Evolutionary conservation across 2,329 filamentous ascomycete genomes (phyloP).

Genomic region (Alternaria sp.): DNA sequence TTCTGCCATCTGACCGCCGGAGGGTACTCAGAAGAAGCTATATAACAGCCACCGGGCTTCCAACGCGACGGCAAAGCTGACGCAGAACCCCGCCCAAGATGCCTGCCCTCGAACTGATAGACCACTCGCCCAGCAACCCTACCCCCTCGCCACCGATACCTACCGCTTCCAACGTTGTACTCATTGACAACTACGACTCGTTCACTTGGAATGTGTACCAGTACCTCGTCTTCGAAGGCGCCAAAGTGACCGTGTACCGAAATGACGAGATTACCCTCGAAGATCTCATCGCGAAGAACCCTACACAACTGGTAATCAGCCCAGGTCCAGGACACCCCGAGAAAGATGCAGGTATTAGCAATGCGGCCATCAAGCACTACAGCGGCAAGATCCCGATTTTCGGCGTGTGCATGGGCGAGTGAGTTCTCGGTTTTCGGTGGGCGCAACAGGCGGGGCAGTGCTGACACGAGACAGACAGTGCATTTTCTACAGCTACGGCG

Average conservation of each 20-base stretch:
- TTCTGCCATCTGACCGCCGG: not conserved
- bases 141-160: constrained; percentile 73
- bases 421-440: constrained; percentile 48
- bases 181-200: constrained; percentile 99
- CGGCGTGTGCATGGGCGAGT: constrained; percentile 99
- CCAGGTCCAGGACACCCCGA: constrained; percentile 92
- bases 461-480: constrained; percentile 70
- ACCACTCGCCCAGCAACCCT: constrained; percentile 88
- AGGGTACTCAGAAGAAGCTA: not conserved
- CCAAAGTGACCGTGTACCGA: constrained; percentile 84
- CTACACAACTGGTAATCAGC: constrained; percentile 93
- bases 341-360: constrained; percentile 91
- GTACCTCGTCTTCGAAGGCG: constrained; percentile 95
- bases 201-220: constrained; percentile 99
- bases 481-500: constrained; percentile 92
- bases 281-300: constrained; percentile 80
- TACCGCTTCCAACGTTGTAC: constrained; percentile 85
- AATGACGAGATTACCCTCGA: constrained; percentile 92
- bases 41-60: not conserved
- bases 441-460: not conserved
- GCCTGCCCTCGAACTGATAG: constrained; percentile 62
- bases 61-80: not conserved
- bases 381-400: constrained; percentile 93
- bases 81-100: constrained; percentile 37
- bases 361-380: constrained; percentile 89